Conservation (phyloP, 2,329 filamentous ascomycete genomes). For the Monosporascus sp. region DNA sequence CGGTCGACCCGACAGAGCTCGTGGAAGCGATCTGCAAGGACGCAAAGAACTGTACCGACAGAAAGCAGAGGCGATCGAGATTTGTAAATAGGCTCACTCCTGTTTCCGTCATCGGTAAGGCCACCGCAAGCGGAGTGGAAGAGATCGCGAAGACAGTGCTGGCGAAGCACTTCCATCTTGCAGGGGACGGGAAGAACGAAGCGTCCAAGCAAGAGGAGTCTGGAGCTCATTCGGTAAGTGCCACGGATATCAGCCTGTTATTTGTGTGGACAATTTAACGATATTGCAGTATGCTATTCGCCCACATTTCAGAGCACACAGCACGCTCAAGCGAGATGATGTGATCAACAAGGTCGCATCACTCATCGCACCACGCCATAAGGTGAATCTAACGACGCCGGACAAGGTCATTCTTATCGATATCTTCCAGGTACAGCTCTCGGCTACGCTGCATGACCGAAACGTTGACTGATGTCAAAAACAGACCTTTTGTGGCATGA, state of each 20-base stretch:
- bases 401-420: slow-evolving; percentile 78
- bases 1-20: slow-evolving; percentile 52
- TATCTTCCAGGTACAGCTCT: slow-evolving; percentile 63
- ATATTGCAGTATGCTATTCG: slow-evolving; percentile 71
- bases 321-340: slow-evolving; percentile 58
- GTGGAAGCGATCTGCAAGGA: slow-evolving; percentile 52
- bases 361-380: slow-evolving; percentile 62
- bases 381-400: slow-evolving; percentile 71
- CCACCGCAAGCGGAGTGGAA: slow-evolving; percentile 63
- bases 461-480: too few species aligned
- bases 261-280: slow-evolving; percentile 1
- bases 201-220: slow-evolving; percentile 10
- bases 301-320: slow-evolving; percentile 71
- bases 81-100: slow-evolving; percentile 59
- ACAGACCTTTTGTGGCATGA: slow-evolving; percentile 72
- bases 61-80: slow-evolving; percentile 41
- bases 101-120: slow-evolving; percentile 50
- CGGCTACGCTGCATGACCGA: too few species aligned
- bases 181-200: slow-evolving; percentile 10
- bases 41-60: slow-evolving; percentile 38
- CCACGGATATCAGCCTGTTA: neutral
- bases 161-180: slow-evolving; percentile 54
- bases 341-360: slow-evolving; percentile 69
- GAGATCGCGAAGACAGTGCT: slow-evolving; percentile 61
- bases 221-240: slow-evolving; percentile 38